These are phyloP conservation scores for Udeniomyces megalosporus DNA, from an alignment of 768 basidiomycete species.

Conservation along the genomic window DNA sequence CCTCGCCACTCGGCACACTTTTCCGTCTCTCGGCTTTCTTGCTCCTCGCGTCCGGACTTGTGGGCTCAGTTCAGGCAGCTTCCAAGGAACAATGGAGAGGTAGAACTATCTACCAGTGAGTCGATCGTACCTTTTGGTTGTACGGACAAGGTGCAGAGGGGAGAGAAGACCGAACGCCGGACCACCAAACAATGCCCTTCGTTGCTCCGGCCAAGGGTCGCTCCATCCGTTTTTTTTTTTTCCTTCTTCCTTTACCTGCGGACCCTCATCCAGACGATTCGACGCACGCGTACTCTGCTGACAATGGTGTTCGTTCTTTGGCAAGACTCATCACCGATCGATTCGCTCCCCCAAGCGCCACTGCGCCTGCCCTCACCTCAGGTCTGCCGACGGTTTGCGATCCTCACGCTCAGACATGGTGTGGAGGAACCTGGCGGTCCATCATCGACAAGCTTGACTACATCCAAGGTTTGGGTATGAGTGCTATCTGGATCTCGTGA, in stretches of 20 bases:
- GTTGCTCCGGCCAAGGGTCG: not conserved
- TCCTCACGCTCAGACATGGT: slow-evolving; percentile 48
- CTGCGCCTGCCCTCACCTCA: slow-evolving; percentile 32
- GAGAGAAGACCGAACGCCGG: not conserved
- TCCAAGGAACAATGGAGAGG: slow-evolving; percentile 59
- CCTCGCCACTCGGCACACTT: not conserved
- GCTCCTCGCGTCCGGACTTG: not conserved
- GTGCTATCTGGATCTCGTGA: slow-evolving; percentile 62
- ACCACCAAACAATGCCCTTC: not conserved
- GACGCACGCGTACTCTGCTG: not conserved
- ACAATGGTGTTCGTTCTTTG: not conserved
- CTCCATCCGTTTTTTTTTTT: not conserved
- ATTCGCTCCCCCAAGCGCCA: slow-evolving; percentile 49
- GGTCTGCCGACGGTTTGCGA: slow-evolving; percentile 36
- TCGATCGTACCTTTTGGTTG: not conserved
- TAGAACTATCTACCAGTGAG: slow-evolving; percentile 63
- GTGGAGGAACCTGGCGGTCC: slow-evolving; percentile 67
- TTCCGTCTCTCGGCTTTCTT: not conserved
- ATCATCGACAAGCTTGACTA: slow-evolving; percentile 68
- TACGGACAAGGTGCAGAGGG: not conserved
- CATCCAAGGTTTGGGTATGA: slow-evolving; percentile 65
- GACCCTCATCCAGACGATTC: not conserved
- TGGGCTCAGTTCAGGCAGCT: slow-evolving; percentile 35
- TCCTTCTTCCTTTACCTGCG: not conserved
- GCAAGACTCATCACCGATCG: slow-evolving; percentile 55